Evolutionary conservation across 768 basidiomycete genomes (phyloP), one percentile per base, ranked within the genome.

Genomic region (Xerocomellus intermedius): DNA sequence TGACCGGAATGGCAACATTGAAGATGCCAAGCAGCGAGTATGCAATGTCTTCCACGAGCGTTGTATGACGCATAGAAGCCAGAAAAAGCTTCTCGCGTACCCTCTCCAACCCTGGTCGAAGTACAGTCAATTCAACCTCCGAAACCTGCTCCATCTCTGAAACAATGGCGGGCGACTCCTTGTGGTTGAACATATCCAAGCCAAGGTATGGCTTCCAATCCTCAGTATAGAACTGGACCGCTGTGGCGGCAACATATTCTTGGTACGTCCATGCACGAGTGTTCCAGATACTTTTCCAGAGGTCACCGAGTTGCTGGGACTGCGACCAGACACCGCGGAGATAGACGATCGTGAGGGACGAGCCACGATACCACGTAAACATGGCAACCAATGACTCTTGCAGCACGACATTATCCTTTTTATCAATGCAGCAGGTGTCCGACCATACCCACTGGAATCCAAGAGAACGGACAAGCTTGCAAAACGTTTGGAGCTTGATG

Each of bases 1-100:
- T 58, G 5, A 47, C 24, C 2, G 45, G 49, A 12, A 61, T 47
- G 0, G 58, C 10, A 4, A 41, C 39, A 37, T 50, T 39, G 45
- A 61, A 54, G 8, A 61, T 50, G 0, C 58, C 58, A 1, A 60
- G 6, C 8, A 61, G 4, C 1, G 52, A 62, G 33, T 62, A 60
- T 8, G 57, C 59, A 1, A 12, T 21, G 9, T 59, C 57, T 21
- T 59, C 57, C 3, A n/a, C 54, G 2, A 8, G 39, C 1, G 47
- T 53, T 6, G 58, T 49, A 12, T 41, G 30, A 0, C 53, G 59
- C 30, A 0, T 26, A 1, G 57, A 48, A 37, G 59, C 57, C 6
- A 59, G 0, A 17, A 30, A 52, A 1, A 59, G 50, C 22, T 59
- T 61, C 47, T 59, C 59, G 0, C 59, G 57, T 2, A 45, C 57